Evolutionary conservation across 805 yeast species (phyloP), one percentile per base, ranked within the genome.

Genomic region (Saturnispora mendoncae): DNA sequence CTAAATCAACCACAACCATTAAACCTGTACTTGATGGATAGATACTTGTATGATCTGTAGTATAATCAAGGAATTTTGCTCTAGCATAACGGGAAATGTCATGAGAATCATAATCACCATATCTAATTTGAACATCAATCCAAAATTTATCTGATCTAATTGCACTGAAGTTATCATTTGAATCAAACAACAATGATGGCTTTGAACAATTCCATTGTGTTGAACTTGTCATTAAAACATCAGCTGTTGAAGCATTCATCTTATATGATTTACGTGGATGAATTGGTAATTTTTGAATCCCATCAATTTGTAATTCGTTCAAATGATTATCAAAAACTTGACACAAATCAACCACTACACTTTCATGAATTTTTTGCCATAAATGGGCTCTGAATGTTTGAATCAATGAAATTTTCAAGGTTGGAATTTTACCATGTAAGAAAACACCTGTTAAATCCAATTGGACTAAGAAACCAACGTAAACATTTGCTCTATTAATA

Each of bases 351-450:
- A 85, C 84, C 3, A 92, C 96, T 37, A 92, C 69, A 61, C 94
- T 81, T 62, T 92, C 99, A 58, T 92, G 99, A 41, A 92, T 92
- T 61, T 94, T 92, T 59, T 92, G 99, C 99, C 99, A 92, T 54
- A 92, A 72, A 67, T 92, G 99, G 0, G 98, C 97, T 43, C 99
- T 71, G 72, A 92, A 92, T 3, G 92, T 86, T 58, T 92, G 99
- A 58, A 92, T 88, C 47, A 90, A 69, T 1, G 98, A 90, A 23
- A 92, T 92, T 61, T 92, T 92, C 55, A 92, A 67, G 0, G 99
- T 92, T 6, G 99, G 99, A 49, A 92, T 92, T 61, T 92, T 92
- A 51, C 99, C 99, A 57, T 92, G 99, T 38, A 92, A 67, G 61
- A 92, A 92, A 23, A 92, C 90, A 54, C 98, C 99, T 0, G 99